Evolutionary conservation across 306 rosid genomes (phyloP), one percentile per base, ranked within the genome.

Genomic region (Boehmeria nivea): DNA sequence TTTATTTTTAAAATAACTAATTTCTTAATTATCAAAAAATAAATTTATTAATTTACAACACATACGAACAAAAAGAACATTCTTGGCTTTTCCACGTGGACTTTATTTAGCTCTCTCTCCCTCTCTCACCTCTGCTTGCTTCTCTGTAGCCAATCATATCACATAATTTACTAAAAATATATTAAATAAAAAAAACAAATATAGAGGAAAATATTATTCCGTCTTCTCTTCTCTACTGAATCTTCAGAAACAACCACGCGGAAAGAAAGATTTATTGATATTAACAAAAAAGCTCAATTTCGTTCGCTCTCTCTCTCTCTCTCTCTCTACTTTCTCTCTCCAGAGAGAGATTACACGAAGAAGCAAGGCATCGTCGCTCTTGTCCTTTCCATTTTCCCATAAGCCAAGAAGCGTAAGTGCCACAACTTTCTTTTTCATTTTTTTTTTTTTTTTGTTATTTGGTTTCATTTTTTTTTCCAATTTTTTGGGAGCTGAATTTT

Each of bases 361-460:
- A 87, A 75, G 94, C 83, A 71, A 81, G 66, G 89, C 73, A 79
- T 84, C 69, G 71, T 19, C 1, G 8, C 46, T 21, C 36, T 16
- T 23, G 15, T 22, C 59, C 51, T 43, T 53, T 77, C n/a, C 31
- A 37, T 39, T 42, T 60, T 67, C 33, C 33, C 43, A 71, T 71
- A 24, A 44, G 70, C 49, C 54, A 12, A 24, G 54, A 43, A 73
- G 51, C 54, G 76, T 80, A 52, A 76, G 73, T 73, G 27, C 58
- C 39, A 36, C 66, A 24, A 56, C 72, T 64, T 54, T 49, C 65
- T 18, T 68, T 0, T 27, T 27, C 9, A 3, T 48, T 46, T 21
- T 21, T 21, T 46, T 19, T 1, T 46, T 7, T 48, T 50, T 78
- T 59, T n/a, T n/a, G n/a, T n/a, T n/a, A n/a, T n/a, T n/a, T n/a